Percentiles rank a stretch among this genome's conserved stretches.
These are phyloP conservation scores for Cryptococcus sp. DNA, from an alignment of 1,284 basidiomycete genomes.

Conservation along the genomic window DNA sequence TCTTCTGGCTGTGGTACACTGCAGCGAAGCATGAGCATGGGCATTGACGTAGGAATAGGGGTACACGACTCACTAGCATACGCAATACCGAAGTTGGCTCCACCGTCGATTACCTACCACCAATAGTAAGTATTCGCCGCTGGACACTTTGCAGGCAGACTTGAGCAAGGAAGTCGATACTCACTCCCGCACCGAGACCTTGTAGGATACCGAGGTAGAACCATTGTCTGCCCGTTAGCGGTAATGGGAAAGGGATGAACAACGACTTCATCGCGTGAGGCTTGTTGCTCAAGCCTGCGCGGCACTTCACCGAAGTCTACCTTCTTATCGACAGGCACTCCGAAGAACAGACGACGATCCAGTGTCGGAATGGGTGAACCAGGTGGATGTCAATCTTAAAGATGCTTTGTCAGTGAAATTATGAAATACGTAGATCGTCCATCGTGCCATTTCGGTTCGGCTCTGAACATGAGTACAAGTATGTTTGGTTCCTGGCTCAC, in stretches of 20 bases:
- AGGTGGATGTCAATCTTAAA: too few species aligned
- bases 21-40: background rate
- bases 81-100: constrained; percentile 53
- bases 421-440: too few species aligned
- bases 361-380: too few species aligned
- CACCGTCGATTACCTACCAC: constrained; percentile 46
- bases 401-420: too few species aligned
- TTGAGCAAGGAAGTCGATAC: background rate
- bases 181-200: constrained; percentile 41
- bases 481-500: constrained; percentile 1
- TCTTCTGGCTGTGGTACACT: constrained; percentile 48
- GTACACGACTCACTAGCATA: constrained; percentile 41
- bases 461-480: too few species aligned
- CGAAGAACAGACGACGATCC: background rate
- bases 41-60: background rate
- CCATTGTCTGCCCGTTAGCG: constrained; percentile 44
- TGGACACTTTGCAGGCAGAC: background rate
- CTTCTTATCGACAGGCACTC: too few species aligned
- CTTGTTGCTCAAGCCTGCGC: background rate
- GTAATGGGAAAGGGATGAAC: constrained; percentile 51
- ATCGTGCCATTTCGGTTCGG: too few species aligned
- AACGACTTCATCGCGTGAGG: constrained; percentile 38
- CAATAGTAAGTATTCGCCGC: constrained; percentile 1
- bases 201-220: constrained; percentile 49
- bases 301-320: too few species aligned